Conservation (phyloP, 1,284 basidiomycete genomes). For the Phlebopus sp. region DNA sequence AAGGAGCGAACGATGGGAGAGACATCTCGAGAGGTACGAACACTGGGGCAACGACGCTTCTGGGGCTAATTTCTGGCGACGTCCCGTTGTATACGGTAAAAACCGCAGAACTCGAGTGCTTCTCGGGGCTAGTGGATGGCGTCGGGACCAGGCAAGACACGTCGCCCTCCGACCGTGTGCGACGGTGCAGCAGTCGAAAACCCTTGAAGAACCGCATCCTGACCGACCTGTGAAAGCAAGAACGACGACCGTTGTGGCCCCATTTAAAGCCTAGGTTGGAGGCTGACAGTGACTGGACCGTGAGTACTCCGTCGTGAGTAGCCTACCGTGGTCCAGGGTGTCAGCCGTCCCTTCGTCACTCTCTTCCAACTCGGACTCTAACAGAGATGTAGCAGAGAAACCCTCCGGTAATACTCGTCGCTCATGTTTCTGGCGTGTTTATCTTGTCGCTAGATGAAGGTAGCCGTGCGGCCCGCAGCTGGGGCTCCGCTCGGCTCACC, state of each 20-base stretch:
- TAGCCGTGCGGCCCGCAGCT: no score
- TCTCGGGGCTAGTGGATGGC: neutral
- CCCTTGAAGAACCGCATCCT: slow-evolving; percentile 36
- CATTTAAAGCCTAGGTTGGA: no score
- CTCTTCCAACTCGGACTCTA: no score
- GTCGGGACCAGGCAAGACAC: slow-evolving; percentile 24
- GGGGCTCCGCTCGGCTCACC: no score
- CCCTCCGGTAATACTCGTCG: no score
- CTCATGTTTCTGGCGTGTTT: no score
- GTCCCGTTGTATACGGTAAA: neutral
- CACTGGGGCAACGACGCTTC: slow-evolving; percentile 12
- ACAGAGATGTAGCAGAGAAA: no score
- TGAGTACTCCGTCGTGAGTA: no score
- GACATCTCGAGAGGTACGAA: slow-evolving; percentile 21
- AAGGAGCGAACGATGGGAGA: slow-evolving; percentile 25
- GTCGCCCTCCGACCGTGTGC: slow-evolving; percentile 36
- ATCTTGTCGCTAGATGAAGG: no score
- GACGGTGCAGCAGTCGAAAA: slow-evolving; percentile 35
- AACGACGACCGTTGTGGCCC: neutral
- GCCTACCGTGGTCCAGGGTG: no score
- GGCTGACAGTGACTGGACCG: no score
- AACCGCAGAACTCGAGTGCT: neutral
- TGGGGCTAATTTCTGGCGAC: neutral
- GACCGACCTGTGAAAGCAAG: neutral
- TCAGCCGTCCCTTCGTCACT: no score